Conservation (phyloP, 352 stramenopile genomes). For the Aphanomyces cochlioides region DNA sequence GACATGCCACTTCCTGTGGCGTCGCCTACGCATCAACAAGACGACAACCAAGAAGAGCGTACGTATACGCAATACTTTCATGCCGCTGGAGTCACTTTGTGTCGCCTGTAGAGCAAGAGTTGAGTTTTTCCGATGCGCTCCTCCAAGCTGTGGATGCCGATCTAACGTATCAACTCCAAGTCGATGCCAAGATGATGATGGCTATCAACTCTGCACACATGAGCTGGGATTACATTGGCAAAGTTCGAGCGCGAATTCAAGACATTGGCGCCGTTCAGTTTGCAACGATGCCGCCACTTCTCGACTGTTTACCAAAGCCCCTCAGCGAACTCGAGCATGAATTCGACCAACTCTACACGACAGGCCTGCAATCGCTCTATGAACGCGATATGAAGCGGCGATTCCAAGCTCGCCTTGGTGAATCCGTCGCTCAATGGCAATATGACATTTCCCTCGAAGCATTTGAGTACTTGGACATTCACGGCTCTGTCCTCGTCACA, state of each 20-base stretch:
- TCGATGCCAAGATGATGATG: conserved; percentile 80
- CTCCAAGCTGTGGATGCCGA: conserved; percentile 76
- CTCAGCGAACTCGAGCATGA: conserved; percentile 64
- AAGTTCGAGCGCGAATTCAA: conserved; percentile 54
- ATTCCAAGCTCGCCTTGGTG: neutral
- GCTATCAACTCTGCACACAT: conserved; percentile 84
- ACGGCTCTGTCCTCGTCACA: conserved; percentile 58
- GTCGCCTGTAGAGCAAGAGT: conserved; percentile 29
- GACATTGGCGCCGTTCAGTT: conserved; percentile 50
- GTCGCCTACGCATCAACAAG: conserved; percentile 12
- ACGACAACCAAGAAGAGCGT: conserved; percentile 9
- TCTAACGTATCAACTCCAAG: conserved; percentile 50
- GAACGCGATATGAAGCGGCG: conserved; percentile 14
- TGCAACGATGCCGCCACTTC: conserved; percentile 49
- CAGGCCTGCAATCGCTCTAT: conserved; percentile 63
- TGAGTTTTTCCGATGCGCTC: conserved; percentile 78
- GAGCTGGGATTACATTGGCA: conserved; percentile 68
- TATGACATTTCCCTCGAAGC: conserved; percentile 62
- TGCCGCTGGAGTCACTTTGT: neutral
- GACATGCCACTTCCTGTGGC: conserved; percentile 45
- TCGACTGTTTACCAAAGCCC: conserved; percentile 68
- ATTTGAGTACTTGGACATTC: conserved; percentile 59
- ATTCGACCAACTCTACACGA: conserved; percentile 67
- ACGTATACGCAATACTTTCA: conserved; percentile 11
- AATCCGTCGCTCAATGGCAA: conserved; percentile 44